phyloP scores from a whole-genome alignment of 2,329 filamentous ascomycete species.

The Rhexocercosporidium sp. region DNA sequence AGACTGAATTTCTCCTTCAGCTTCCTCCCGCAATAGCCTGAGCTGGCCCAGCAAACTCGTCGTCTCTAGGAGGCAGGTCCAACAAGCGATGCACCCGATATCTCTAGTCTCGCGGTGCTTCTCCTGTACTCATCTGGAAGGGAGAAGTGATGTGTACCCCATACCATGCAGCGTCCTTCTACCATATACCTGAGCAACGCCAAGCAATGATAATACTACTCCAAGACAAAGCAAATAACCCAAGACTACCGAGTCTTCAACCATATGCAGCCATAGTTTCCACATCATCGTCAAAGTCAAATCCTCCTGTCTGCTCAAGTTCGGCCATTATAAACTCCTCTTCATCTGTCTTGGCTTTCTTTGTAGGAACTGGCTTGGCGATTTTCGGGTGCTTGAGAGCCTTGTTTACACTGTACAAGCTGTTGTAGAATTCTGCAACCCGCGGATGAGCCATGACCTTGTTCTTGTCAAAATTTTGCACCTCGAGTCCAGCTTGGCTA shows the following conservation, averaged over 20 bases:
- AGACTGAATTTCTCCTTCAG: background rate
- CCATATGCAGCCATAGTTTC: constrained; percentile 50
- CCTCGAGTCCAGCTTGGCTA: constrained; percentile 83
- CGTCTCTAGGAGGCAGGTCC: background rate
- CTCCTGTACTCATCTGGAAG: background rate
- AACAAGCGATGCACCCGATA: background rate
- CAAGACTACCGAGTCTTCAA: constrained; percentile 34
- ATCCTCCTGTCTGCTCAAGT: constrained; percentile 9
- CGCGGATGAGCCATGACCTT: constrained; percentile 95
- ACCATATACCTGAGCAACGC: constrained; percentile 3
- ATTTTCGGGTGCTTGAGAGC: constrained; percentile 41
- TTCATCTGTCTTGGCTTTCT: constrained; percentile 28
- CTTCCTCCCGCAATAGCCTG: background rate
- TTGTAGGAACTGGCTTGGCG: constrained; percentile 23
- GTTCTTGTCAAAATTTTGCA: constrained; percentile 82
- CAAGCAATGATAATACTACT: constrained; percentile 15
- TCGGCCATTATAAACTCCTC: constrained; percentile 31
- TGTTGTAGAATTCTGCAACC: constrained; percentile 84
- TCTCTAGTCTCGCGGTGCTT: background rate
- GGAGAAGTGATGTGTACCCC: background rate
- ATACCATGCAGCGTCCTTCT: constrained; percentile 4
- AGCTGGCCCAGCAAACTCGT: background rate
- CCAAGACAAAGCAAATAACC: constrained; percentile 8
- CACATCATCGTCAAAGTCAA: constrained; percentile 53
- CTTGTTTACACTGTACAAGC: constrained; percentile 75